Percentiles rank a stretch among this genome's conserved stretches.
Evolutionary conservation across 164 flowering plant genomes (phyloP).

Genomic region (Cinnamomum chago): DNA sequence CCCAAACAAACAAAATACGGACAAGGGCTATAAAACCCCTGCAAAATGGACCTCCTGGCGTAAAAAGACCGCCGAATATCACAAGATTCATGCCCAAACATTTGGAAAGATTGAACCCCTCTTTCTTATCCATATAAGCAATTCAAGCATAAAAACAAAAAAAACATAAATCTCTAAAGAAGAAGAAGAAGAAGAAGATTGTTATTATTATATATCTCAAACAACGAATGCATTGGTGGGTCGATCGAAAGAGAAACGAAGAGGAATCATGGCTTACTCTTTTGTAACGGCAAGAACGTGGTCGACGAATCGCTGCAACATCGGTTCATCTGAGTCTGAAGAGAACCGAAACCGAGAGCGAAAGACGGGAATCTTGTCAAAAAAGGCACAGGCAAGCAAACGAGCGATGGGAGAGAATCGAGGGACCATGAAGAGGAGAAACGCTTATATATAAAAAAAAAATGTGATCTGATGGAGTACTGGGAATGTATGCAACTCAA

Average conservation of each 20-base stretch:
- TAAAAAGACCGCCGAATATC: too few relatives aligned
- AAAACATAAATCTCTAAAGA: neutral
- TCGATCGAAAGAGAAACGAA: neutral
- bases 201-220: neutral
- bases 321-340: neutral
- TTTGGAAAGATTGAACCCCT: too few relatives aligned
- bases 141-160: neutral
- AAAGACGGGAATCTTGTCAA: neutral
- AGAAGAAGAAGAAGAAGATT: neutral
- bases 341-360: neutral
- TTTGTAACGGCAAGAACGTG: slow-evolving; percentile 73
- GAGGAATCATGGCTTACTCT: slow-evolving; percentile 48
- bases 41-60: too few relatives aligned
- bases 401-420: neutral
- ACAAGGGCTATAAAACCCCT: too few relatives aligned
- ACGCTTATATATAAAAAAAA: neutral
- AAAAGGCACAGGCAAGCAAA: neutral
- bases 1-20: too few relatives aligned
- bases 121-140: too few relatives aligned
- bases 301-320: slow-evolving; percentile 52
- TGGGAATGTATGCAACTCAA: neutral
- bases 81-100: too few relatives aligned
- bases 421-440: neutral
- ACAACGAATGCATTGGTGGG: neutral
- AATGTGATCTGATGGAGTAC: neutral